These are phyloP conservation scores for Coriaria nepalensis DNA, from an alignment of 306 rosid species.

Conservation along the genomic window DNA sequence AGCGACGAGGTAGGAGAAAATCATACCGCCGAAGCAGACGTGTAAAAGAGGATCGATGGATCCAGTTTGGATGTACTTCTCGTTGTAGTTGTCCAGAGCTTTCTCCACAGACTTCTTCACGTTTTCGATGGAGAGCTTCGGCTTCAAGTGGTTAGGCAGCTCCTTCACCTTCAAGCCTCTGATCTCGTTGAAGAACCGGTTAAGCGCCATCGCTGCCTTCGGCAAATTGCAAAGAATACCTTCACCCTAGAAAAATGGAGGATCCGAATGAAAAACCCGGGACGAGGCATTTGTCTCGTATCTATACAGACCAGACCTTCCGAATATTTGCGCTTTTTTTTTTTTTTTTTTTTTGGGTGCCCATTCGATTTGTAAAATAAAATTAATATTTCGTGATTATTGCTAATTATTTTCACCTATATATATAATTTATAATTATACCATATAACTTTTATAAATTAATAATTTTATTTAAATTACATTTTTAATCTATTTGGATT, in stretches of 20 bases:
- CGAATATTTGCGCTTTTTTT: no score
- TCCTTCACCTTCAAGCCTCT: slow-evolving; percentile 56
- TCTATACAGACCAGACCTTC: no score
- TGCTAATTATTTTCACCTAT: no score
- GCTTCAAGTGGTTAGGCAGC: slow-evolving; percentile 47
- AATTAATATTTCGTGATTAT: no score
- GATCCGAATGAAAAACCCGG: no score
- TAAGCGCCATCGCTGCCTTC: slow-evolving; percentile 40
- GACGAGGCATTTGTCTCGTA: no score
- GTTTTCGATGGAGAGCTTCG: slow-evolving; percentile 35
- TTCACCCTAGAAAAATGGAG: slow-evolving; percentile 19
- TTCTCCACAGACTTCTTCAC: slow-evolving; percentile 30
- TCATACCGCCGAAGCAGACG: slow-evolving; percentile 67
- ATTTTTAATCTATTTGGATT: no score
- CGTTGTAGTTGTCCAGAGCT: slow-evolving; percentile 54
- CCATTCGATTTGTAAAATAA: no score
- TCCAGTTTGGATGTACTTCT: slow-evolving; percentile 60
- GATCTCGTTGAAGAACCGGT: slow-evolving; percentile 53
- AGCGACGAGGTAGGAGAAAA: slow-evolving; percentile 56
- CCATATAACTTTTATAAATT: no score
- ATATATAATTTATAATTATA: no score
- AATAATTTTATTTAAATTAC: no score
- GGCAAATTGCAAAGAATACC: slow-evolving; percentile 4
- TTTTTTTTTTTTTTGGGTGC: no score
- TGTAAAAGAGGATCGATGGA: slow-evolving; percentile 46